phyloP scores from a whole-genome alignment of 2,329 filamentous ascomycete species.

The Camillea tinctor region DNA sequence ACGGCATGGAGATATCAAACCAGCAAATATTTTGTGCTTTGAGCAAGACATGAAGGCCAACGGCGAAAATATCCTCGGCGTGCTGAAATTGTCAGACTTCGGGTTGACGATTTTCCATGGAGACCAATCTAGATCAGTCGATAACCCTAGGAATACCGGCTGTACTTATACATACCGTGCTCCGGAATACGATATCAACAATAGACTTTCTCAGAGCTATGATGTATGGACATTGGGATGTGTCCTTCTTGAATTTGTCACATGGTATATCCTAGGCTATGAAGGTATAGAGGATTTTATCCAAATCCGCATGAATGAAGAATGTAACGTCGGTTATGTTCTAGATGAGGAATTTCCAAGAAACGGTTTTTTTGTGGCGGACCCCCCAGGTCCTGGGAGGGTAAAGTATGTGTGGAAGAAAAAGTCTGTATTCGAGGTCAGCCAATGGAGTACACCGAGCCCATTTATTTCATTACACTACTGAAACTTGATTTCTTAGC shows the following conservation, averaged over 20 bases:
- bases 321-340: not conserved
- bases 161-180: conserved; percentile 10
- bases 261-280: conserved; percentile 11
- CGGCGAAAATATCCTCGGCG: not conserved
- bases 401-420: not conserved
- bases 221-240: conserved; percentile 17
- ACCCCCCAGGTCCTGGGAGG: not conserved
- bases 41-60: not conserved
- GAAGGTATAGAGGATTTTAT: conserved; percentile 1
- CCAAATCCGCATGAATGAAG: not conserved
- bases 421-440: not conserved
- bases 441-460: not conserved
- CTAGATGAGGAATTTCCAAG: not conserved
- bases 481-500: not conserved
- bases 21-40: conserved; percentile 13
- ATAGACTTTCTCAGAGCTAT: conserved; percentile 7
- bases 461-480: not conserved
- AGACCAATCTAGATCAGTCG: conserved; percentile 3
- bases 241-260: conserved; percentile 13
- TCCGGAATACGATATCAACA: conserved; percentile 8
- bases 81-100: conserved; percentile 12
- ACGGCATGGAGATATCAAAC: conserved; percentile 11
- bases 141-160: not conserved
- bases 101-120: conserved; percentile 14
- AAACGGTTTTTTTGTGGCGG: not conserved